These are phyloP conservation scores for Saccharomyces hybrid DNA, from an alignment of 1,139 yeast genomes.

Conservation along the genomic window DNA sequence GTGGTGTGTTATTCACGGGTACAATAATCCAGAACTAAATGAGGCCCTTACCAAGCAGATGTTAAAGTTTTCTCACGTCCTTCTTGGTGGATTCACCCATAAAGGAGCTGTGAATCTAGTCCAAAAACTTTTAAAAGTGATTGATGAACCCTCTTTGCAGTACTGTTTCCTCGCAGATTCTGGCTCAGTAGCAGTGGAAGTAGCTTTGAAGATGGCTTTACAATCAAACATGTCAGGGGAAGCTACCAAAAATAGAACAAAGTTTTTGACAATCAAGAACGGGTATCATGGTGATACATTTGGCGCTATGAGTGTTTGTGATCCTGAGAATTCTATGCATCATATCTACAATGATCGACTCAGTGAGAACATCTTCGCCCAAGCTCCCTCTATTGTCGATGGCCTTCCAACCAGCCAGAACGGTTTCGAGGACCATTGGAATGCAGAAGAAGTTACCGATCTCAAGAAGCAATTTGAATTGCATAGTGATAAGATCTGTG, in stretches of 20 bases:
- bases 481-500: slow-evolving; percentile 30
- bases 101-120: slow-evolving; percentile 28
- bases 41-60: slow-evolving; percentile 26
- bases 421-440: slow-evolving; percentile 8
- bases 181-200: slow-evolving; percentile 52
- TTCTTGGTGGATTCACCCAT: slow-evolving; percentile 34
- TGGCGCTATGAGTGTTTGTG: slow-evolving; percentile 31
- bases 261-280: slow-evolving; percentile 22
- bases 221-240: slow-evolving; percentile 25
- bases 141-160: slow-evolving; percentile 22
- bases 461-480: slow-evolving; percentile 23
- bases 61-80: slow-evolving; percentile 28
- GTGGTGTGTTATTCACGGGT: slow-evolving; percentile 35
- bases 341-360: slow-evolving; percentile 27
- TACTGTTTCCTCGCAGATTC: slow-evolving; percentile 35
- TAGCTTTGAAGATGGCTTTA: slow-evolving; percentile 44
- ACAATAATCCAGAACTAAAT: slow-evolving; percentile 29
- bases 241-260: slow-evolving; percentile 10
- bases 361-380: slow-evolving; percentile 27
- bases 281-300: slow-evolving; percentile 32
- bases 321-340: slow-evolving; percentile 33
- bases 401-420: slow-evolving; percentile 11
- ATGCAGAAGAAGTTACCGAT: slow-evolving; percentile 20
- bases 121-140: slow-evolving; percentile 20
- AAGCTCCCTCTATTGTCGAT: slow-evolving; percentile 23